Evolutionary conservation across 441 rosid species (phyloP), one percentile per base, ranked within the genome.

Genomic region (Populus hybrid): DNA sequence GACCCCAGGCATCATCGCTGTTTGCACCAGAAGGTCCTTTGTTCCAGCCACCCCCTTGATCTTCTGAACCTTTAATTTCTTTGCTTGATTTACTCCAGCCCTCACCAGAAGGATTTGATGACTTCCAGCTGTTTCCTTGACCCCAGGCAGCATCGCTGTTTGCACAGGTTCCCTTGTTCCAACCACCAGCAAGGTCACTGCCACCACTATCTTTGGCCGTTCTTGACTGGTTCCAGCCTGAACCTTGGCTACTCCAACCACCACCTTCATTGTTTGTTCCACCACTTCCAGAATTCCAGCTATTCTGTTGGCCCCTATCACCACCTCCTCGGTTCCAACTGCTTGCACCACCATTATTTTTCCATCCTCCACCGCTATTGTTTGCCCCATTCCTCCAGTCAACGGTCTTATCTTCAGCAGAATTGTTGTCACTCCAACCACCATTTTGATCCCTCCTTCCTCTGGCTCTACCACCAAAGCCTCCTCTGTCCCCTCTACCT

Each of bases 361-460:
- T 82, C 85, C 85, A 78, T 32, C 84, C 84, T 28, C 77, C 83
- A 23, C 74, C 30, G 7, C 57, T 50, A 36, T 71, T 78, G 24
- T 73, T 63, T 18, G 28, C 76, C 59, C 74, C 83, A 69, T 83
- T 85, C 76, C 83, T 88, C 89, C 88, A 85, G 82, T 85, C 85
- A 3, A 69, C 81, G 61, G 86, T 69, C 78, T 78, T 84, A 34
- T 74, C 83, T 77, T 81, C 87, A 77, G 77, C 76, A 14, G 79
- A 83, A 75, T 83, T 73, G 3, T 34, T 79, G 21, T 79, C 78
- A 71, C 75, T 86, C 82, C 88, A 84, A 68, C 76, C 50, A 46
- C 82, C 66, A 64, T 72, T 64, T 3, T 77, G 67, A 70, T 78
- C 83, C 79, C 87, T 81, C 84, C 88, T 80, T 74, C 90, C 92